Evolutionary conservation across 768 basidiomycete species (phyloP), one percentile per base, ranked within the genome.

Genomic region (Pleurotus djamor): DNA sequence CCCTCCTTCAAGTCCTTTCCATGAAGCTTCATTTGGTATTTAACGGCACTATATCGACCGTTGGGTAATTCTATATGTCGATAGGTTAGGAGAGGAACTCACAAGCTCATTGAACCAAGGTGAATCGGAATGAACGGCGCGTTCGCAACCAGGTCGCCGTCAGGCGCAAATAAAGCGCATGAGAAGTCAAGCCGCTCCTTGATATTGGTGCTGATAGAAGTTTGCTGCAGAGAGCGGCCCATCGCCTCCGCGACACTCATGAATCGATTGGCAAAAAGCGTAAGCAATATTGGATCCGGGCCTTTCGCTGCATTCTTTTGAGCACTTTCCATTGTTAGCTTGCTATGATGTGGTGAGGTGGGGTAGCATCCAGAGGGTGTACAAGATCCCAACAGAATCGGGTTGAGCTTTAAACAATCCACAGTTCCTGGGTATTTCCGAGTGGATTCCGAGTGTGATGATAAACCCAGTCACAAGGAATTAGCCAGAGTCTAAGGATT

Each of bases 191-290:
- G 83, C 3, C 96, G 84, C 71, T 97, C 96, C 74, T 96, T 96
- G 80, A 96, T 96, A 68, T 98, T 96, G 13, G 94, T 95, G 68
- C 89, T 88, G 66, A 95, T 95, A 3, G 94, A 87, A 0, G 94
- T 96, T 71, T 96, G 91, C 71, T 91, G 92, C 21, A 96, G 76
- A 0, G 91, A 91, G 51, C 91, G 80, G 8, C 94, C 95, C 94
- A 96, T 97, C 8, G 94, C 94, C 69, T 96, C 94, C 7, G 94
- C 94, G 16, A 98, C 92, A 66, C 92, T 92, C 96, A 98, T 98
- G 76, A 98, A 96, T 47, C 96, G 90, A 67, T 97, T 96, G 9
- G 94, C 92, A 66, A 97, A 98, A 54, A 98, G 84, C 1, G 94
- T 93, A 48, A 97, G 79, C 34, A 94, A 77, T 63, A 96, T 92